A percentile compares a stretch with the other conserved stretches of the same genome.
Evolutionary conservation across 1,139 yeast species (phyloP).

Genomic region (Yamadazyma dendronema): DNA sequence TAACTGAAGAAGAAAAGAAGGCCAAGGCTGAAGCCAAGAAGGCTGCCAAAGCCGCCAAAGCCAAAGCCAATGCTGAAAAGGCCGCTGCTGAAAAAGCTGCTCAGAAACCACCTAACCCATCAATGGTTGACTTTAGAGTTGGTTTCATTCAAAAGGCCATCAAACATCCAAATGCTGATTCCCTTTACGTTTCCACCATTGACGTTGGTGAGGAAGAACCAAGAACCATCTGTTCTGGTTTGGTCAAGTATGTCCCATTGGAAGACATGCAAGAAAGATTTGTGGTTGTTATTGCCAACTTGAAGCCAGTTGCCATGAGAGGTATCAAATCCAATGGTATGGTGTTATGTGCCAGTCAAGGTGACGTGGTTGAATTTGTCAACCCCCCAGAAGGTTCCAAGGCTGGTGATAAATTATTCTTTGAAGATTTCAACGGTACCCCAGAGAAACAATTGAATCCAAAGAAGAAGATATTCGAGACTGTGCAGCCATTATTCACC

Average conservation of each 20-base stretch:
- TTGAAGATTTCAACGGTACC: conserved; percentile 81
- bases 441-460: conserved; percentile 96
- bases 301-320: conserved; percentile 68
- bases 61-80: conserved; percentile 63
- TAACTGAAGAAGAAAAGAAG: conserved; percentile 61
- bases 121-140: conserved; percentile 87
- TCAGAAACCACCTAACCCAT: conserved; percentile 67
- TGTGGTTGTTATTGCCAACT: conserved; percentile 57
- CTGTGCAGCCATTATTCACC: conserved; percentile 85
- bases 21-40: conserved; percentile 60
- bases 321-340: conserved; percentile 94
- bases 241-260: conserved; percentile 49
- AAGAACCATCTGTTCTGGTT: conserved; percentile 95
- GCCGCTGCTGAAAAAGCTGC: conserved; percentile 56
- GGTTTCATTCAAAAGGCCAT: conserved; percentile 96
- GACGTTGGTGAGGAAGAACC: conserved; percentile 97
- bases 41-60: conserved; percentile 74
- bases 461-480: conserved; percentile 97
- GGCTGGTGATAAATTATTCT: conserved; percentile 95
- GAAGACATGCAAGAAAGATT: conserved; percentile 46
- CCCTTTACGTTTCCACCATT: conserved; percentile 92
- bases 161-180: conserved; percentile 97
- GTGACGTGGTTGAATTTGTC: conserved; percentile 77
- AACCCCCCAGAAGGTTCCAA: conserved; percentile 93
- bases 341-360: conserved; percentile 90